These are phyloP conservation scores for Coemansia umbellata DNA, from an alignment of 192 early-diverging fungal species.

Conservation along the genomic window DNA sequence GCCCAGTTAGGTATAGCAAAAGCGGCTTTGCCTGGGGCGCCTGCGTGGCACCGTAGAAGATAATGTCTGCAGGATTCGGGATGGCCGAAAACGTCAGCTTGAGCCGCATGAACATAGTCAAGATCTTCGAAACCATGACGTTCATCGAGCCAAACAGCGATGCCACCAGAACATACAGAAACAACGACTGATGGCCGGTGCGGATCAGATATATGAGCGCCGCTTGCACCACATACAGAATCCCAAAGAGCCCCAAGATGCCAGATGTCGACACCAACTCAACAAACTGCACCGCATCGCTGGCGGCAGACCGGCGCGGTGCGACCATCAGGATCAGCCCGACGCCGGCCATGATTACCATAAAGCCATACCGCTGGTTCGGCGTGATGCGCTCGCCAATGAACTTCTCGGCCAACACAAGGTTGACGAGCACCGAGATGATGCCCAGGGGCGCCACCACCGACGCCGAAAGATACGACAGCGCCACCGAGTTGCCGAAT, in stretches of 20 bases:
- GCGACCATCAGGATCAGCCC: constrained; percentile 42
- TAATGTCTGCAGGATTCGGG: constrained; percentile 36
- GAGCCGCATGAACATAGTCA: constrained; percentile 43
- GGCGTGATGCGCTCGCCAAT: constrained; percentile 43
- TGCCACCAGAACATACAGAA: constrained; percentile 36
- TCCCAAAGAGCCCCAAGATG: constrained; percentile 20
- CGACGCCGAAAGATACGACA: constrained; percentile 46
- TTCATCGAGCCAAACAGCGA: constrained; percentile 49
- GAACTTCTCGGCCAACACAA: constrained; percentile 42
- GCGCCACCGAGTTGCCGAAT: constrained; percentile 47
- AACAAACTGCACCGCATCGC: constrained; percentile 34
- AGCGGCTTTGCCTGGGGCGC: constrained; percentile 7
- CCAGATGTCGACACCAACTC: constrained; percentile 33
- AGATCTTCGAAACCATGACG: constrained; percentile 47
- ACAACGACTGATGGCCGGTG: constrained; percentile 23
- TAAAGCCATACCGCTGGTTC: constrained; percentile 42
- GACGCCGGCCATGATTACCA: constrained; percentile 41
- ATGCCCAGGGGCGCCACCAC: constrained; percentile 51
- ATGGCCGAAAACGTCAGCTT: constrained; percentile 16
- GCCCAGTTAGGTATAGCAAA: constrained; percentile 11
- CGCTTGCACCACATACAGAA: constrained; percentile 14
- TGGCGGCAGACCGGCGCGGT: constrained; percentile 28
- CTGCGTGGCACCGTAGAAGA: constrained; percentile 29
- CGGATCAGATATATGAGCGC: constrained; percentile 26
- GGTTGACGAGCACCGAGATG: constrained; percentile 38